These are phyloP conservation scores for Fusarium sp. DNA, from an alignment of 2,329 filamentous ascomycete species.

Conservation along the genomic window DNA sequence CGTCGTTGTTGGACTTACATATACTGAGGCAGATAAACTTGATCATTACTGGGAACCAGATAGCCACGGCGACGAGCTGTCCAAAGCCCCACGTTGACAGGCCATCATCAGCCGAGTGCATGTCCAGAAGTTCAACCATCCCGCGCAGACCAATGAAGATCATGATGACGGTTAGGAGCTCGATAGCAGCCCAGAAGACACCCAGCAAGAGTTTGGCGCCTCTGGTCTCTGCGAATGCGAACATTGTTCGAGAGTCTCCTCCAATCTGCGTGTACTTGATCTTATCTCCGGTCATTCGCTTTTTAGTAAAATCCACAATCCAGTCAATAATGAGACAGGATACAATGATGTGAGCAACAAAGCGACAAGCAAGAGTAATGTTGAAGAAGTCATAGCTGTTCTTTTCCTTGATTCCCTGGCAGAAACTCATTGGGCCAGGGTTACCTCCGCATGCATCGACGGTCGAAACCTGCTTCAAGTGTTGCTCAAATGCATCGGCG, in stretches of 20 bases:
- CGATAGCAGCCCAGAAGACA: not conserved
- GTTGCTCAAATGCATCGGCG: not conserved
- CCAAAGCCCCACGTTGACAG: not conserved
- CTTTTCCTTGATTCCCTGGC: not conserved
- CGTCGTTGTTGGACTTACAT: fast-evolving
- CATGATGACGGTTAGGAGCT: fast-evolving
- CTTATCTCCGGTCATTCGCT: not conserved
- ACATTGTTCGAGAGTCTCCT: fast-evolving
- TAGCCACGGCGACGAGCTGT: slow-evolving; percentile 6
- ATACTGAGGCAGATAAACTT: not conserved
- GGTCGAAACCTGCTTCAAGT: not conserved
- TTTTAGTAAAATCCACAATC: not conserved
- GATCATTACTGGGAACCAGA: not conserved
- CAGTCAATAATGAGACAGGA: not conserved
- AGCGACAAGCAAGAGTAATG: not conserved
- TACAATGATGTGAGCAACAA: not conserved
- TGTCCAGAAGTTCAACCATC: not conserved
- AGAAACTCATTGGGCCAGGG: not conserved
- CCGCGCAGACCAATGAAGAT: not conserved
- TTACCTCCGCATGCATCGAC: not conserved
- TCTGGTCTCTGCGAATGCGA: not conserved
- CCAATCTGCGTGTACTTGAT: not conserved
- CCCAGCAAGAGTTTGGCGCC: not conserved
- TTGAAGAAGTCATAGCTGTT: not conserved
- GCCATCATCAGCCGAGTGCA: not conserved